Base-by-base conservation (phyloP, 805 yeast genomes). In the Lipomyces oligophaga region DNA sequence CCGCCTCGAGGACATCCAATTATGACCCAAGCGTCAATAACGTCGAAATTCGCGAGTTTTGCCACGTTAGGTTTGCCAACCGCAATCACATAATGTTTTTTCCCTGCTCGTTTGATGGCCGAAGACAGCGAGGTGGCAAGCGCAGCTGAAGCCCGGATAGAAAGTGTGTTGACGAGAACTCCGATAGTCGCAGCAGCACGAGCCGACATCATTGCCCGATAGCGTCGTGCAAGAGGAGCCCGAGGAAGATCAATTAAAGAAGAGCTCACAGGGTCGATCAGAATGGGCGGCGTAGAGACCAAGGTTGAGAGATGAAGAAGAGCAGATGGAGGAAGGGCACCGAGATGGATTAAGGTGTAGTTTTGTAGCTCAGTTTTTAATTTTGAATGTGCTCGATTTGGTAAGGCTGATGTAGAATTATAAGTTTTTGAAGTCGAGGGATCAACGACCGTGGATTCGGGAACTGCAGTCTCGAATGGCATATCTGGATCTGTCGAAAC, bases 31-130 rank as follows among this genome's bases (percentile, higher is more conserved):
- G 85, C 75, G 58, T 93, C 97, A 11, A 93, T 77, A n/a, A 79
- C 81, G 53, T 90, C 98, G 63, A 93, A 93, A 64, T 93, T 93
- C 7, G 97, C 98, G 41, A 93, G 71, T 61, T 93, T 93, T 21
- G 98, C 96, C 16, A 93, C 97, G 61, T 93, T 93, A 7, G 97
- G 97, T 64, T 93, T 93, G 8, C 98, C 98, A 3, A 93, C 97
- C 3, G 89, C 97, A 68, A 93, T 88, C 62, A 87, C 76, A 62
- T 93, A 93, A 56, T 85, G 90, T 61, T 93, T 93, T 67, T 93
- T 93, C 1, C 85, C 96, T 0, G 90, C 88, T 3, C 70, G 72
- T 41, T 73, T 75, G 47, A 93, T 78, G 65, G 83, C 75, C 21
- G 69, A 63, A 13, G 78, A 75, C 5, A 88, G 76, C 27, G 71